These are phyloP conservation scores for Paecilomyces sp. DNA, from an alignment of 2,329 filamentous ascomycete species.

Conservation along the genomic window DNA sequence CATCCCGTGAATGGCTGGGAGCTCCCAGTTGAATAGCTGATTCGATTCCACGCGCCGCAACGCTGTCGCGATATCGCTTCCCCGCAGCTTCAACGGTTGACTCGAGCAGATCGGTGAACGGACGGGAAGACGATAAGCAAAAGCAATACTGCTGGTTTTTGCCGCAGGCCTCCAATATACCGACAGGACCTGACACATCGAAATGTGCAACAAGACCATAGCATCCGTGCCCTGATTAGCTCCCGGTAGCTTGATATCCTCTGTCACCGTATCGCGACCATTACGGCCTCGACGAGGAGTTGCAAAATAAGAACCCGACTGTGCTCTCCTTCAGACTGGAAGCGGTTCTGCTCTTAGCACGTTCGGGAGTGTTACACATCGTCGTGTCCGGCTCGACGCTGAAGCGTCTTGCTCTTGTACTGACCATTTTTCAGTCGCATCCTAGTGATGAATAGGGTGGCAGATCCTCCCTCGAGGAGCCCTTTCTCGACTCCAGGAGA, in stretches of 20 bases:
- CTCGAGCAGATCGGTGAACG: not conserved
- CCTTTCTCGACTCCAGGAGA: constrained; percentile 36
- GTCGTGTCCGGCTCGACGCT: not conserved
- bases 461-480: constrained; percentile 36
- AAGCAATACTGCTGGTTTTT: not conserved
- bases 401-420: constrained; percentile 1
- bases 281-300: not conserved
- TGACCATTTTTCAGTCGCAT: constrained; percentile 6
- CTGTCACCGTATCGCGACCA: constrained; percentile 11
- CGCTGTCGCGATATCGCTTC: not conserved
- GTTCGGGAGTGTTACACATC: not conserved
- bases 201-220: constrained; percentile 20
- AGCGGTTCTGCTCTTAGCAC: constrained; percentile 8
- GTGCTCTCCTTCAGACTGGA: constrained; percentile 11
- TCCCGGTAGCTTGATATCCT: constrained; percentile 17
- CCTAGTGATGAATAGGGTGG: constrained; percentile 32
- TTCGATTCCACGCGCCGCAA: not conserved
- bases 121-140: not conserved
- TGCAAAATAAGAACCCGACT: constrained; percentile 11
- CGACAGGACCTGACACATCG: constrained; percentile 6
- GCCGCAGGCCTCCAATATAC: not conserved
- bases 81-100: not conserved
- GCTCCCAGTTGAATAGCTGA: not conserved
- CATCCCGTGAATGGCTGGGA: not conserved
- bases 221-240: constrained; percentile 24